Percentiles rank a stretch among this genome's conserved stretches.
Conservation (phyloP, 2,329 filamentous ascomycete genomes). For the Ascochyta koolunga region DNA sequence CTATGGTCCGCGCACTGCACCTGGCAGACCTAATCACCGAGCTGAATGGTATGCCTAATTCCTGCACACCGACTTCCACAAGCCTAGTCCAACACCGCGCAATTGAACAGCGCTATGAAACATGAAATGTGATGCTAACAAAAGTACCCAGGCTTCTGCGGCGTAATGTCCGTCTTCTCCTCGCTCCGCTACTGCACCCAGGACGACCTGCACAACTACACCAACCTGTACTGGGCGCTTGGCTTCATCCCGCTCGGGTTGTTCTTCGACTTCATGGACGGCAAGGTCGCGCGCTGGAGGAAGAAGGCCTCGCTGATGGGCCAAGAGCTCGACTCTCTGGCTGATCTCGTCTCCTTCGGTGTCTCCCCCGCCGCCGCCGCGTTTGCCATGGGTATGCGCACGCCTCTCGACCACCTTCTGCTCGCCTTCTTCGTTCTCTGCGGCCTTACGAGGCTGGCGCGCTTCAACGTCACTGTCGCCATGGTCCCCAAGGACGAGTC, state of each 20-base stretch:
- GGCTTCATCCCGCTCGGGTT: constrained; percentile 82
- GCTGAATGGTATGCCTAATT: constrained; percentile 65
- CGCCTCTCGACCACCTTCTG: constrained; percentile 78
- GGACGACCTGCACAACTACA: constrained; percentile 64
- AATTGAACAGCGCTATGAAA: background rate
- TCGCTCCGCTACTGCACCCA: constrained; percentile 91
- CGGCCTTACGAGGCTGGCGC: constrained; percentile 88
- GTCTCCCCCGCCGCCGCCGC: constrained; percentile 86
- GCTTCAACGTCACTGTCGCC: constrained; percentile 95
- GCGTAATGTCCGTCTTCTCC: constrained; percentile 93
- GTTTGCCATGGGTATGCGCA: constrained; percentile 88
- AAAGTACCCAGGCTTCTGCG: constrained; percentile 70
- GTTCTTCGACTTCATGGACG: constrained; percentile 98
- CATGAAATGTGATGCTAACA: background rate
- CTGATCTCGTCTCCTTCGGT: constrained; percentile 95
- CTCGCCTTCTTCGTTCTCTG: constrained; percentile 92
- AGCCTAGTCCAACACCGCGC: background rate
- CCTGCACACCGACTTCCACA: background rate
- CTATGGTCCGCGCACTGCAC: constrained; percentile 66
- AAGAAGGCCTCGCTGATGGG: constrained; percentile 98
- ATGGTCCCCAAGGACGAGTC: constrained; percentile 88
- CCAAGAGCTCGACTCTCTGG: constrained; percentile 93
- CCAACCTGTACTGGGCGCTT: constrained; percentile 81
- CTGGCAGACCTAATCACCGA: constrained; percentile 85
- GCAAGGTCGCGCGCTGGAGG: constrained; percentile 93